These are phyloP conservation scores for Pterothamnion heteromorphum DNA, from an alignment of 31 red algal genomes.

Conservation along the genomic window DNA sequence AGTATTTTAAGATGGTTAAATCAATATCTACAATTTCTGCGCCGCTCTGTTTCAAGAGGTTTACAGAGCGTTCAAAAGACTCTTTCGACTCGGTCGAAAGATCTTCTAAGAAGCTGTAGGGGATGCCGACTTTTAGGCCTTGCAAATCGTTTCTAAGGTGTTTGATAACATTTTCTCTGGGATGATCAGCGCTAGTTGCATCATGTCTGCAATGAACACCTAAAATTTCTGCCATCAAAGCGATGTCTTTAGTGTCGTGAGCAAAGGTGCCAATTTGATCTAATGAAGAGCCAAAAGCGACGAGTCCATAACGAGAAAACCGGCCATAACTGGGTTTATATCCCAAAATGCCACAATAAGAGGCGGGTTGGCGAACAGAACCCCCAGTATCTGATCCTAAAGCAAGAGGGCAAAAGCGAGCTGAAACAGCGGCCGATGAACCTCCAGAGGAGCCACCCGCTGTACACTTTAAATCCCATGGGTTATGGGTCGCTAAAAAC, in stretches of 20 bases:
- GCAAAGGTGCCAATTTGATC: constrained; percentile 83
- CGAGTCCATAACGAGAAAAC: constrained; percentile 83
- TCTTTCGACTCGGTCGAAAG: neutral
- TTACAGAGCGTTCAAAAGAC: constrained; percentile 7
- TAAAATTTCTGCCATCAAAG: constrained; percentile 66
- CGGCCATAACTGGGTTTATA: constrained; percentile 88
- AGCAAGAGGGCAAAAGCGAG: constrained; percentile 54
- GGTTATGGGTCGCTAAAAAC: constrained; percentile 60
- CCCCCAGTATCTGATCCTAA: constrained; percentile 92
- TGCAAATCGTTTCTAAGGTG: neutral
- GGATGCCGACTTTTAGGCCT: neutral
- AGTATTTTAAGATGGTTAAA: constrained; percentile 50
- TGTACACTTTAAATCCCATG: constrained; percentile 64
- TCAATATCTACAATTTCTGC: constrained; percentile 14
- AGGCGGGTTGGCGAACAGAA: constrained; percentile 82
- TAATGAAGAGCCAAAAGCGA: constrained; percentile 87
- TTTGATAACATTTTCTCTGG: neutral
- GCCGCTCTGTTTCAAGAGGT: constrained; percentile 40
- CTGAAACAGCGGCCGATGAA: constrained; percentile 81
- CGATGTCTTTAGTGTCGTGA: constrained; percentile 59
- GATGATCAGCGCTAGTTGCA: constrained; percentile 44
- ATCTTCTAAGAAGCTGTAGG: neutral
- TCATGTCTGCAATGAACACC: constrained; percentile 71
- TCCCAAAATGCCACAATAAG: constrained; percentile 87
- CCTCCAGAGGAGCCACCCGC: constrained; percentile 94